Percentiles rank a stretch among this genome's conserved stretches.
Conservation (phyloP, 305 asterid species). For the Stenogyne calaminthoides region DNA sequence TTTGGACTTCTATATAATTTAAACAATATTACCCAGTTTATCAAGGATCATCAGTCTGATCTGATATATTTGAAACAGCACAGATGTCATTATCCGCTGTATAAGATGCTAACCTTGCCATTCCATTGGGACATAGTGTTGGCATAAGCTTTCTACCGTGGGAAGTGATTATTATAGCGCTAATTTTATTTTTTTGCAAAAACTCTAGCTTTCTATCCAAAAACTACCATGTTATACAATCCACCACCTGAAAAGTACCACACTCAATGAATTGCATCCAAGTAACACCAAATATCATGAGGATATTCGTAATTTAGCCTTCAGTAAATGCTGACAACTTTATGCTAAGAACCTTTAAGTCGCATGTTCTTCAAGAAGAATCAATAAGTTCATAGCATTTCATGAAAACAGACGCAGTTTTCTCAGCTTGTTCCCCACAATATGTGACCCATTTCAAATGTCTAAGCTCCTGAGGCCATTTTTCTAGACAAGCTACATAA, state of each 20-base stretch:
- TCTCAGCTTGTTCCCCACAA: not conserved
- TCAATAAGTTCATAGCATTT: not conserved
- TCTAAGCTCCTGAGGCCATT: not conserved
- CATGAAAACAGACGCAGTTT: not conserved
- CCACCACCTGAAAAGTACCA: not conserved
- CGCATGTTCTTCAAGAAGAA: too few relatives aligned
- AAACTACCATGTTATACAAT: not conserved
- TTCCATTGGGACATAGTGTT: not conserved
- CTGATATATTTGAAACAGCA: constrained; percentile 12
- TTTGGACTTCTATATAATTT: not conserved
- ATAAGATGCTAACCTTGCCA: not conserved
- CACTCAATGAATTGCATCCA: not conserved
- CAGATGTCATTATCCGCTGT: not conserved
- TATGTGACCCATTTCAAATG: not conserved
- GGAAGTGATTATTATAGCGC: not conserved
- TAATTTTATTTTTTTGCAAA: not conserved
- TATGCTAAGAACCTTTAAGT: not conserved
- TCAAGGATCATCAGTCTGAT: not conserved
- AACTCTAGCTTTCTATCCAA: not conserved
- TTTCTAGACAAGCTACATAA: not conserved
- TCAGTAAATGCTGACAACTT: not conserved
- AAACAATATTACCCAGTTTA: not conserved
- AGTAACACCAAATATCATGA: not conserved
- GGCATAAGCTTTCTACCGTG: not conserved
- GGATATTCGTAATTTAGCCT: not conserved